Evolutionary conservation across 192 early-diverging fungal species (phyloP).

Genomic region (Obelidium mucronatum): DNA sequence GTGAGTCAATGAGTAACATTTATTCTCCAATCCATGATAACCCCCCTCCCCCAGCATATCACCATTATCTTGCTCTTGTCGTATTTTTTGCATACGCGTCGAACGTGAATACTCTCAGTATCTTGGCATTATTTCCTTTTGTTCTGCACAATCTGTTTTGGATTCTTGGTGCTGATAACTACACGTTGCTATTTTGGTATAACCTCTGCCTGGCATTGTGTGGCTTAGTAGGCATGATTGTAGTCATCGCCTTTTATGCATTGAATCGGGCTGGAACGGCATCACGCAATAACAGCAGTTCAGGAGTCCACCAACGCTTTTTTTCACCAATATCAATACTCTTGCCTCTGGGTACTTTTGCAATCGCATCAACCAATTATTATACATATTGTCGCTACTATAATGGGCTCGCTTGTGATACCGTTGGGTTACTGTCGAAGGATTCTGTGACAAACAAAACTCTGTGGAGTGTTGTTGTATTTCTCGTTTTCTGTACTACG

Average conservation of each 20-base stretch:
- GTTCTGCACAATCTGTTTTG: slow-evolving; percentile 30
- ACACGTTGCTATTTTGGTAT: slow-evolving; percentile 24
- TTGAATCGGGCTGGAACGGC: not conserved
- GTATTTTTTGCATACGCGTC: slow-evolving; percentile 21
- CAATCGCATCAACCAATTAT: slow-evolving; percentile 26
- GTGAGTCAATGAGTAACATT: not conserved
- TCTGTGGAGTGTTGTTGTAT: slow-evolving; percentile 23
- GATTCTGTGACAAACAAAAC: not conserved
- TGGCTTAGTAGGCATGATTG: not conserved
- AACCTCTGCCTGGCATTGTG: slow-evolving; percentile 11
- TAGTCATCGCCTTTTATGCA: not conserved
- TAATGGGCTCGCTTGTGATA: slow-evolving; percentile 13
- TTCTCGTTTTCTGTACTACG: not conserved
- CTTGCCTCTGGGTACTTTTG: not conserved
- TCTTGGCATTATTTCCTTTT: slow-evolving; percentile 26
- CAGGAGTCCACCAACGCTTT: not conserved
- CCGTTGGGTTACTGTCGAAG: not conserved
- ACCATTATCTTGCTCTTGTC: slow-evolving; percentile 25
- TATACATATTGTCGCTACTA: slow-evolving; percentile 33
- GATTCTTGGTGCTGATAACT: slow-evolving; percentile 11
- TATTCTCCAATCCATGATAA: not conserved
- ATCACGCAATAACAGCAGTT: not conserved
- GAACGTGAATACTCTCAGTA: slow-evolving; percentile 22
- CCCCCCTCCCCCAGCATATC: not conserved
- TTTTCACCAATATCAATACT: not conserved